A percentile compares a stretch with the other conserved stretches of the same genome.
phyloP scores from a whole-genome alignment of 108 stramenopile genomes.

The Cyclotella kingstonii region DNA sequence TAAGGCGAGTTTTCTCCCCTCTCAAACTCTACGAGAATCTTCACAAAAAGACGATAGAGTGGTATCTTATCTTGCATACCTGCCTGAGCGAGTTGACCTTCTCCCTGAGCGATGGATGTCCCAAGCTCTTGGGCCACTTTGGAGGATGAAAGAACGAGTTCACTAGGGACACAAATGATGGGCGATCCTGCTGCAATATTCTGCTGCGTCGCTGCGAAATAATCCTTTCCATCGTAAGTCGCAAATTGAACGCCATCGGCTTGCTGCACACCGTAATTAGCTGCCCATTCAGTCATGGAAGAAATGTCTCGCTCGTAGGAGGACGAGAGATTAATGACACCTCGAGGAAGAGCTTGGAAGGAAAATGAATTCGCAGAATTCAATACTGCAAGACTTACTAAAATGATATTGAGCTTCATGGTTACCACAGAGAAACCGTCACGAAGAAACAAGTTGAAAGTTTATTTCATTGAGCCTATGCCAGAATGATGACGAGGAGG shows the following conservation, averaged over 20 bases:
- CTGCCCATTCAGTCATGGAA: conserved; percentile 48
- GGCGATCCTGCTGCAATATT: conserved; percentile 46
- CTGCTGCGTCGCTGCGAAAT: conserved; percentile 34
- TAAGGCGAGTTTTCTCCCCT: conserved; percentile 35
- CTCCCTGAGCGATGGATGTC: conserved; percentile 7
- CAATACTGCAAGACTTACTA: conserved; percentile 1
- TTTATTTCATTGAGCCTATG: no score
- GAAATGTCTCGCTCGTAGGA: conserved; percentile 43
- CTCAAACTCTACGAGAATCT: conserved; percentile 38
- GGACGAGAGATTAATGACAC: conserved; percentile 33
- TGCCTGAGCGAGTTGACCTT: conserved; percentile 27
- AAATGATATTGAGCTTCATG: conserved; percentile 18
- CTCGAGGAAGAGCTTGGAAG: conserved; percentile 34
- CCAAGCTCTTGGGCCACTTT: conserved; percentile 42
- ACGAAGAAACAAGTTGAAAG: no score
- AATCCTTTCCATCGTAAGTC: conserved; percentile 46
- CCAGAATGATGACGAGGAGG: no score
- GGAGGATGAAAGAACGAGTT: conserved; percentile 28
- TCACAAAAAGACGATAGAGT: conserved; percentile 40
- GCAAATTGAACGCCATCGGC: conserved; percentile 40
- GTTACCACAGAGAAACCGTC: no score
- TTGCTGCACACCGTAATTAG: conserved; percentile 40
- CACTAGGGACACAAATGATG: conserved; percentile 40
- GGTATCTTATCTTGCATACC: conserved; percentile 40
- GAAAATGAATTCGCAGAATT: conserved; percentile 23